A percentile compares a stretch with the other conserved stretches of the same genome.
These are phyloP conservation scores for Solanum dulcamara DNA, from an alignment of 257 asterid species.

Conservation along the genomic window DNA sequence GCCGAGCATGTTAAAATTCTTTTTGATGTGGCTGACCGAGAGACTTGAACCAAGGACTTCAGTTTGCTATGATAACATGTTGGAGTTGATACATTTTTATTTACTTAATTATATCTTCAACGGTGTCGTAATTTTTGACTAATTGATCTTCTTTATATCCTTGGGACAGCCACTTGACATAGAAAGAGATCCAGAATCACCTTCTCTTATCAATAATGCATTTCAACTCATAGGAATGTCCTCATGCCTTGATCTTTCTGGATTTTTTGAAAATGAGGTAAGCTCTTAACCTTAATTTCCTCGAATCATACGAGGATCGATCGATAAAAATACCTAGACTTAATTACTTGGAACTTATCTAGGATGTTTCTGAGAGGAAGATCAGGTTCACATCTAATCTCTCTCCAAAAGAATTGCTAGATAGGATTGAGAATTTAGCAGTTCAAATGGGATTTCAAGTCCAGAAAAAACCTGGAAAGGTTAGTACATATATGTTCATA, in stretches of 20 bases:
- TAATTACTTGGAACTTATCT: not conserved
- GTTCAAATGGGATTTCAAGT: conserved; percentile 64
- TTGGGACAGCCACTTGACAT: conserved; percentile 27
- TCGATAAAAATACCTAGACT: not conserved
- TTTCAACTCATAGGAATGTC: conserved; percentile 94
- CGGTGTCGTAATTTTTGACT: not conserved
- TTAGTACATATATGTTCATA: not conserved
- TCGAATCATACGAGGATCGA: not conserved
- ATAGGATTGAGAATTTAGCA: conserved; percentile 59
- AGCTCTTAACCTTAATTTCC: not conserved
- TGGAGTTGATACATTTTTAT: not conserved
- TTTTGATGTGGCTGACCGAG: not conserved
- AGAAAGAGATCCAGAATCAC: conserved; percentile 41
- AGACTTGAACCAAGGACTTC: not conserved
- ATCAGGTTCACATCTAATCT: conserved; percentile 74
- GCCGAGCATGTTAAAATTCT: not conserved
- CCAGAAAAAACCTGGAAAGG: conserved; percentile 86
- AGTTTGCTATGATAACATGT: not conserved
- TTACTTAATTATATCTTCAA: not conserved
- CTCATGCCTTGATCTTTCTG: conserved; percentile 82
- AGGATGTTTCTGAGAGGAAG: conserved; percentile 91
- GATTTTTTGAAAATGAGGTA: conserved; percentile 88
- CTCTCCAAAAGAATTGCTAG: conserved; percentile 69
- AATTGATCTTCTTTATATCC: not conserved
- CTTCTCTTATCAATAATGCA: conserved; percentile 56